These are phyloP conservation scores for Hygrocybe coccinea DNA, from an alignment of 768 basidiomycete species.

Conservation along the genomic window DNA sequence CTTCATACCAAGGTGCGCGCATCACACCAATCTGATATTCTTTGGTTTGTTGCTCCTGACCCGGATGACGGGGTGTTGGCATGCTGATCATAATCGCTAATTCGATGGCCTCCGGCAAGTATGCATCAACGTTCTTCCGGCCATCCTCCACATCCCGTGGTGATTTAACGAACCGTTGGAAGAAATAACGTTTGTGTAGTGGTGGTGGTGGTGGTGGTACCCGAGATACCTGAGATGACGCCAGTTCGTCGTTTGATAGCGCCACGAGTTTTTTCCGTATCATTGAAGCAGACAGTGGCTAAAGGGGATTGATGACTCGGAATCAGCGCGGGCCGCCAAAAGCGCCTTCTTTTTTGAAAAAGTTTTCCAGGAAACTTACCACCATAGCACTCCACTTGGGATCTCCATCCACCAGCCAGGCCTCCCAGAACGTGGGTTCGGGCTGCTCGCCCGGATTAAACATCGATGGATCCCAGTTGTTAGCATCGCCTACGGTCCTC, in stretches of 20 bases:
- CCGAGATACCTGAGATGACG: not conserved
- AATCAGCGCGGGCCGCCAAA: not conserved
- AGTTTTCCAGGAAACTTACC: constrained; percentile 14
- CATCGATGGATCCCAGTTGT: constrained; percentile 14
- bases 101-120: constrained; percentile 26
- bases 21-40: constrained; percentile 46
- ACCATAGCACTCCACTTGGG: constrained; percentile 15
- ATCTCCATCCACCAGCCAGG: constrained; percentile 9
- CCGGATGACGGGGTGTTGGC: constrained; percentile 27
- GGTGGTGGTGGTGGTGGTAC: constrained; percentile 6
- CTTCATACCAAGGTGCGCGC: constrained; percentile 31
- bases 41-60: not conserved
- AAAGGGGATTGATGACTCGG: not conserved
- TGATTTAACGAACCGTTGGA: not conserved
- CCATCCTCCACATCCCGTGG: not conserved
- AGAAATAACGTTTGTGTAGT: constrained; percentile 8
- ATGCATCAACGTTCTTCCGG: constrained; percentile 1
- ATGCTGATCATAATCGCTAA: constrained; percentile 46
- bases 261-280: constrained; percentile 6
- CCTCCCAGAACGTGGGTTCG: constrained; percentile 13
- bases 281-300: constrained; percentile 24
- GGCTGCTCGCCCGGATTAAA: constrained; percentile 15
- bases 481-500: constrained; percentile 16
- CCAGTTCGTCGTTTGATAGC: not conserved
- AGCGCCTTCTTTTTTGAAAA: too few species aligned